A percentile compares a stretch with the other conserved stretches of the same genome.
Evolutionary conservation across 306 rosid species (phyloP).

Genomic region (Aeschynomene evenia): DNA sequence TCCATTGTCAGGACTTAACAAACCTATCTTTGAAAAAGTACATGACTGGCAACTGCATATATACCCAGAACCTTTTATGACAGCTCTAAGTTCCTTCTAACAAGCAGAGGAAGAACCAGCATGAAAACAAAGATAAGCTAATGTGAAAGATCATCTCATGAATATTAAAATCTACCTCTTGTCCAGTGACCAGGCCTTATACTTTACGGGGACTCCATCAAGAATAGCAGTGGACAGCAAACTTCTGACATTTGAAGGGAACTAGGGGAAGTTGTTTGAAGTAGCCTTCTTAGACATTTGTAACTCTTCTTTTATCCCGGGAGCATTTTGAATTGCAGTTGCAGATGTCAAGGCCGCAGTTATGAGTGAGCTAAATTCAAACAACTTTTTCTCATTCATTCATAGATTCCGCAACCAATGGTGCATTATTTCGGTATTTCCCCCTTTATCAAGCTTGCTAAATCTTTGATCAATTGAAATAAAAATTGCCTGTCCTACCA

Average conservation of each 20-base stretch:
- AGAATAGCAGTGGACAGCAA: conserved; percentile 81
- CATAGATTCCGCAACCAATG: conserved; percentile 40
- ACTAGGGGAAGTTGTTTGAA: conserved; percentile 73
- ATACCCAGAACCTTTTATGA: conserved; percentile 71
- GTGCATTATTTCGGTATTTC: conserved; percentile 31
- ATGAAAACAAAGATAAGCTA: conserved; percentile 47
- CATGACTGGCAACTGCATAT: conserved; percentile 65
- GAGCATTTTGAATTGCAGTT: conserved; percentile 38
- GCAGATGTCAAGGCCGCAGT: conserved; percentile 29
- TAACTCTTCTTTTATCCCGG: conserved; percentile 48
- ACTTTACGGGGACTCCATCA: conserved; percentile 81
- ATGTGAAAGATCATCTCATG: conserved; percentile 41
- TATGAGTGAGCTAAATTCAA: conserved; percentile 33
- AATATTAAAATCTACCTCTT: conserved; percentile 61
- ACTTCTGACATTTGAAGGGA: conserved; percentile 80
- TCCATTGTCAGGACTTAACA: not conserved
- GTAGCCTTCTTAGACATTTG: conserved; percentile 52
- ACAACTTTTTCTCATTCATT: conserved; percentile 44
- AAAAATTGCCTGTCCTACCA: conserved; percentile 48
- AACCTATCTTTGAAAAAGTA: conserved; percentile 61
- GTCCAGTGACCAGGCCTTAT: conserved; percentile 72
- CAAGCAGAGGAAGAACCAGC: conserved; percentile 47
- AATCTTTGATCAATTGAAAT: conserved; percentile 46
- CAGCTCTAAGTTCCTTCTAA: conserved; percentile 73
- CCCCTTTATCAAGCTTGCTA: conserved; percentile 19